phyloP scores from a whole-genome alignment of 1,139 yeast genomes.

The Zygoascus meyerae region DNA sequence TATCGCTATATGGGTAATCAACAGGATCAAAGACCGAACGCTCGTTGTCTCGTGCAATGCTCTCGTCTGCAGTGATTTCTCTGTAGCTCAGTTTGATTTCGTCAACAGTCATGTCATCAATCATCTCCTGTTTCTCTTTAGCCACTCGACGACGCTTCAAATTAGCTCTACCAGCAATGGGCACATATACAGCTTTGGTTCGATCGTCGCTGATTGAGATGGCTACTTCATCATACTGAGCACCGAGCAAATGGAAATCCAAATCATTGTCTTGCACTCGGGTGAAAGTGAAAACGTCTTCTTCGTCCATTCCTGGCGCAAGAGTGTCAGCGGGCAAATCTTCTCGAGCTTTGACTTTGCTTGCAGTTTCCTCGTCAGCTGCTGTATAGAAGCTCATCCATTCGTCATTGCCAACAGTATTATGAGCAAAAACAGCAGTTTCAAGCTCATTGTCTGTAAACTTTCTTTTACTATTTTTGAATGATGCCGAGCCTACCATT shows the following conservation, averaged over 20 bases:
- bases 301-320: slow-evolving; percentile 40
- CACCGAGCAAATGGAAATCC: slow-evolving; percentile 46
- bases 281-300: slow-evolving; percentile 49
- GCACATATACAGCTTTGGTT: slow-evolving; percentile 65
- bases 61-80: slow-evolving; percentile 68
- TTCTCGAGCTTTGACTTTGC: slow-evolving; percentile 24
- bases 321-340: slow-evolving; percentile 27
- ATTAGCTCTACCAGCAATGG: slow-evolving; percentile 71
- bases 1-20: slow-evolving; percentile 23
- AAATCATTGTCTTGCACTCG: slow-evolving; percentile 79
- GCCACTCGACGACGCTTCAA: slow-evolving; percentile 77
- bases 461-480: slow-evolving; percentile 39
- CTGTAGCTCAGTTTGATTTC: slow-evolving; percentile 57
- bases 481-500: slow-evolving; percentile 75
- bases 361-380: slow-evolving; percentile 36
- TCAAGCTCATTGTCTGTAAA: slow-evolving; percentile 44
- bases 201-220: slow-evolving; percentile 49
- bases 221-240: slow-evolving; percentile 52
- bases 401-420: slow-evolving; percentile 67
- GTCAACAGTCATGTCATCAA: slow-evolving; percentile 42
- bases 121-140: slow-evolving; percentile 45
- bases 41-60: slow-evolving; percentile 57
- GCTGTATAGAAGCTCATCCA: slow-evolving; percentile 73
- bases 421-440: slow-evolving; percentile 69
- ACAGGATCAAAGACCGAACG: slow-evolving; percentile 75